A percentile compares a stretch with the other conserved stretches of the same genome.
phyloP scores from a whole-genome alignment of 1,139 yeast species.

The Magnusiomyces paraingens region DNA sequence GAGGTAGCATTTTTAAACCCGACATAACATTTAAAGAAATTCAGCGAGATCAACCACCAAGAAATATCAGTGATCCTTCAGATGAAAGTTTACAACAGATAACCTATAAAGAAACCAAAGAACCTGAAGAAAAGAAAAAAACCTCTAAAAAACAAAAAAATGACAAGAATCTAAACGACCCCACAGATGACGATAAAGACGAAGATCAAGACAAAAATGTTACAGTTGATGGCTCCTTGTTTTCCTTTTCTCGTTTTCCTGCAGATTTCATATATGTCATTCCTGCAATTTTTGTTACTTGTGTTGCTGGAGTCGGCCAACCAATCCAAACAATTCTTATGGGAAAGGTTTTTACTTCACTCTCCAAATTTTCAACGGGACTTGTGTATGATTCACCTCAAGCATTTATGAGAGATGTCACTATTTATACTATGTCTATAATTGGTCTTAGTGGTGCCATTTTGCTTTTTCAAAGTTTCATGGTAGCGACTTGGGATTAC shows the following conservation, averaged over 20 bases:
- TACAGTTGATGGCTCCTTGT: slow-evolving; percentile 9
- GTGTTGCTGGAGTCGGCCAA: slow-evolving; percentile 46
- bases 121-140: neutral
- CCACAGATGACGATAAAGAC: neutral
- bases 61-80: neutral
- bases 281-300: slow-evolving; percentile 27
- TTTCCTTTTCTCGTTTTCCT: slow-evolving; percentile 10
- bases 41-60: neutral
- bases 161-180: neutral
- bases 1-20: no score
- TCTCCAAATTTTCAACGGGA: slow-evolving; percentile 39
- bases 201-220: neutral
- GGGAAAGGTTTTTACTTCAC: slow-evolving; percentile 54
- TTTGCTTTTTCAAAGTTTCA: slow-evolving; percentile 47
- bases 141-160: neutral
- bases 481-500: slow-evolving; percentile 56
- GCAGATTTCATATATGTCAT: slow-evolving; percentile 27
- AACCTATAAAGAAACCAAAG: neutral
- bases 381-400: slow-evolving; percentile 19
- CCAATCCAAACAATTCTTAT: slow-evolving; percentile 60
- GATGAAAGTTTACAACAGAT: neutral
- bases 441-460: slow-evolving; percentile 56
- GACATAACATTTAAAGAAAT: neutral
- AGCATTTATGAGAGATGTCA: slow-evolving; percentile 40
- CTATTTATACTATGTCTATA: slow-evolving; percentile 30